Base-by-base conservation (phyloP, 805 yeast genomes). In the Spencermartinsiella europaea region DNA sequence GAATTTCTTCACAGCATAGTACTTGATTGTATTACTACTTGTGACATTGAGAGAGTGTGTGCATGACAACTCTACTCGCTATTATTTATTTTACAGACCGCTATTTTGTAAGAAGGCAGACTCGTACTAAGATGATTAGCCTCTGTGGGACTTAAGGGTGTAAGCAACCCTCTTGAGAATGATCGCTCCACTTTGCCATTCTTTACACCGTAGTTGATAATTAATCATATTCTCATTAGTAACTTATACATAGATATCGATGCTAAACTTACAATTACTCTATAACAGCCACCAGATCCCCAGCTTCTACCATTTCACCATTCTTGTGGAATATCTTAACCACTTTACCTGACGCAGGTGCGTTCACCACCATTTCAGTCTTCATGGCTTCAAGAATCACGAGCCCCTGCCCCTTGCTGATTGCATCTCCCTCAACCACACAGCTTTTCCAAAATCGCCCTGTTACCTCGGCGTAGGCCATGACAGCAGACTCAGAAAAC, bases 321-420 rank as follows among this genome's bases (percentile, higher is more conserved):
- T 88, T 87, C 46, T 75, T 73, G 64, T 88, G 96, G 19, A 72
- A 70, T 42, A 66, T 57, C 52, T 63, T 63, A 40, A 60, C 59
- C 2, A 66, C 58, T 45, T 52, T 64, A 27, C 70, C 70, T 5
- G 38, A 48, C 4, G 49, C 56, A 1, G 95, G 75, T 17, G 97
- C 80, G 45, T 67, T 72, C 31, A 91, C 95, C 42, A 80, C 77
- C 97, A 91, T 91, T 68, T 91, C 99, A 0, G 98, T 93, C 74
- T 91, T 91, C 99, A 91, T 91, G 46, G 99, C 98, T 67, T 91
- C 99, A 45, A 91, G 86, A 34, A 93, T 88, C 54, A 91, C 77
- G 51, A 91, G 72, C 3, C 88, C 88, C 57, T 87, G 91, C 28
- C 90, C 95, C 40, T 69, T 75, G 44, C 71, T 68, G 21, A 91